Evolutionary conservation across 352 stramenopile species (phyloP), one percentile per base, ranked within the genome.

Genomic region (Phytophthora cajani): DNA sequence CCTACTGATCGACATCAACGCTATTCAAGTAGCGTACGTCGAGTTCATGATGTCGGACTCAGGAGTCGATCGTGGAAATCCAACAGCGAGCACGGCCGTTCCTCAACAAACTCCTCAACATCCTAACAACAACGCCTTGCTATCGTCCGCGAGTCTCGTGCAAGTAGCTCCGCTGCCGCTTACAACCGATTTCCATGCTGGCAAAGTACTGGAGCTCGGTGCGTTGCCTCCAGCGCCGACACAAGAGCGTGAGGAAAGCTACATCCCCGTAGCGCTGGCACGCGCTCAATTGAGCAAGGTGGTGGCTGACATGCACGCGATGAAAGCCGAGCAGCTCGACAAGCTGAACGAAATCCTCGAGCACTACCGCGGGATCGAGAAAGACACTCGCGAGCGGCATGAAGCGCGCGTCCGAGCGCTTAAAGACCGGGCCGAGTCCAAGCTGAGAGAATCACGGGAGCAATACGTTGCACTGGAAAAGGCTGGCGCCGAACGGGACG

Each of bases 181-280:
- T 10, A 82, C 68, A 11, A 64, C 65, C 8, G 66, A 81, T 33
- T 90, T 92, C 60, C 82, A 91, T 40, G 77, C 77, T 6, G 87
- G 80, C 27, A 87, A 88, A 68, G 60, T 69, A 3, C 36, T 72
- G 5, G 65, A 64, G 23, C 42, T 62, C 5, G 44, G 64, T 7
- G 30, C 64, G 5, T 30, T 62, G 19, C 61, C 67, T 7, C 53
- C 50, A 8, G 32, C 57, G 6, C 50, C 58, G 16, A 69, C 40
- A 1, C 62, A 69, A 3, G 78, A 81, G 62, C 58, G 75, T 8
- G 81, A 91, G 38, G 80, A 88, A 66, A 64, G 71, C 12, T 95
- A 94, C 64, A 94, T 95, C 38, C 88, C 88, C 4, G 88, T 93
- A 50, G 69, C 81, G 1, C 69, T 95, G 0, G 88, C 88, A 11